Evolutionary conservation across 202 grass and related monocot species (phyloP).

Genomic region (Elaeis oleifera): DNA sequence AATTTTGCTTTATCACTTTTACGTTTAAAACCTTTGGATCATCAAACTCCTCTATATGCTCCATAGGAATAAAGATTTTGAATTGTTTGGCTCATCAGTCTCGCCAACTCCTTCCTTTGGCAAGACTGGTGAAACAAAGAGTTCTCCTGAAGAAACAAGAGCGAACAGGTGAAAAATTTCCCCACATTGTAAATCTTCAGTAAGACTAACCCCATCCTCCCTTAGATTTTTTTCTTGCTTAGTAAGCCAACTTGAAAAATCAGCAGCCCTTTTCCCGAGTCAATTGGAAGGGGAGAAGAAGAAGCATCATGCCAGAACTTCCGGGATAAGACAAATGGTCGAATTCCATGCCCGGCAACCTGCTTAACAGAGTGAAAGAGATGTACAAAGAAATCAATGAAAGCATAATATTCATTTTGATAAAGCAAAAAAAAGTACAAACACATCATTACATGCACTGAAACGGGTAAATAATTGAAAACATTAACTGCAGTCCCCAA

Average conservation of each 20-base stretch:
- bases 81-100: constrained; percentile 54
- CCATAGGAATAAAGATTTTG: constrained; percentile 13
- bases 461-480: too few species aligned
- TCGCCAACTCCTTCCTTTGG: constrained; percentile 79
- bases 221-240: constrained; percentile 43
- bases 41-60: constrained; percentile 22
- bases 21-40: constrained; percentile 30
- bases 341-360: constrained; percentile 68
- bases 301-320: constrained; percentile 70
- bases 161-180: constrained; percentile 71
- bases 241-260: constrained; percentile 62
- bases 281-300: constrained; percentile 80
- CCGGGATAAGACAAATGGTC: constrained; percentile 64
- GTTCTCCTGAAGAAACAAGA: constrained; percentile 50
- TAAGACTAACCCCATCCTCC: constrained; percentile 40
- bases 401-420: too few species aligned
- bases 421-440: too few species aligned
- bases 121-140: constrained; percentile 57
- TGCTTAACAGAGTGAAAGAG: constrained; percentile 25
- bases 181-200: constrained; percentile 79
- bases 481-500: too few species aligned
- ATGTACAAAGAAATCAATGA: constrained; percentile 7
- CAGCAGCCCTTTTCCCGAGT: constrained; percentile 66
- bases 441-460: too few species aligned
- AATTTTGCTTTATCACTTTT: constrained; percentile 43